Evolutionary conservation across 176 grass and related monocot genomes (phyloP).

Genomic region (Phoenix dactylifera): DNA sequence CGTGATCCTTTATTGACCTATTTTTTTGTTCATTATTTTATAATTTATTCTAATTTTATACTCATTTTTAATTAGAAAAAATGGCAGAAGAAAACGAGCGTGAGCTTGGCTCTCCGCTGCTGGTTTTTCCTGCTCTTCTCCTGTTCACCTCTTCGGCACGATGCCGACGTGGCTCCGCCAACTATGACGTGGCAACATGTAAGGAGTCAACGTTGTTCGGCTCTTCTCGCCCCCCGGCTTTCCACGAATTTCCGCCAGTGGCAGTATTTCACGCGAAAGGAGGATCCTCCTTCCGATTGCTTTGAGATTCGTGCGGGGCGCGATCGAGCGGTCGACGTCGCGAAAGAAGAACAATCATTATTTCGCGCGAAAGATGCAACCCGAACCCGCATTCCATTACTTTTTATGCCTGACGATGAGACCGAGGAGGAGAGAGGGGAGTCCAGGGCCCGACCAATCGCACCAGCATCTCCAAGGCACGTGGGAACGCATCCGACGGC

Average conservation of each 20-base stretch:
- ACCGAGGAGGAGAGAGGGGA: conserved; percentile 13
- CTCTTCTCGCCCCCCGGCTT: conserved; percentile 2
- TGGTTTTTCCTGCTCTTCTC: conserved; percentile 27
- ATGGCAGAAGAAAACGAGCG: neutral
- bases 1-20: neutral
- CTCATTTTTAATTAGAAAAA: conserved; percentile 1
- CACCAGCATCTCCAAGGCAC: conserved; percentile 1
- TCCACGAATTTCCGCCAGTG: conserved; percentile 7
- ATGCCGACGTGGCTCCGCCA: conserved; percentile 29
- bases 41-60: neutral
- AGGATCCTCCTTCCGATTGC: no score
- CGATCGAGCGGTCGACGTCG: no score
- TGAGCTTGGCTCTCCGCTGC: conserved; percentile 7
- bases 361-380: no score
- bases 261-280: conserved; percentile 1
- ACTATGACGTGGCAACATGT: conserved; percentile 17
- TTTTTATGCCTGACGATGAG: neutral
- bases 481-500: conserved; percentile 18
- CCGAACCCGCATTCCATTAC: no score
- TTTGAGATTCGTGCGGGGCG: no score
- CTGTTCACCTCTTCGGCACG: conserved; percentile 15
- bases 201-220: conserved; percentile 32
- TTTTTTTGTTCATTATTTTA: no score
- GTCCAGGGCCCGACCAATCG: conserved; percentile 27
- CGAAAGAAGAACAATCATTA: no score